Conservation (phyloP, 495 filamentous ascomycete species). For the Evernia prunastri region DNA sequence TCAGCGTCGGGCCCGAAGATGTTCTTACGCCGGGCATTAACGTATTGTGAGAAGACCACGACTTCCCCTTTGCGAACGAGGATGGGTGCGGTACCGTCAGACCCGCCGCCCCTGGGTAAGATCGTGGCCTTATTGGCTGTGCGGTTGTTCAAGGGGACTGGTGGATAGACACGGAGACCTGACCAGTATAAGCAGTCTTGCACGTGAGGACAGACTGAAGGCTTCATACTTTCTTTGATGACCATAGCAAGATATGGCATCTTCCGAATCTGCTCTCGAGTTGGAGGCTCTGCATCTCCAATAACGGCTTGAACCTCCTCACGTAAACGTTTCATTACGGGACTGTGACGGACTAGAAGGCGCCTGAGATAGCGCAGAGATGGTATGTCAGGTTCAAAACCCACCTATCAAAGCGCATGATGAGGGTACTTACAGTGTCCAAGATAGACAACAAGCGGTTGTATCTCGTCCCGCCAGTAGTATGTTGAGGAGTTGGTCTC, state of each 20-base stretch:
- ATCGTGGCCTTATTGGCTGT: constrained; percentile 60
- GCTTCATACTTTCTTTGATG: constrained; percentile 36
- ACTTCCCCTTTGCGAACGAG: constrained; percentile 51
- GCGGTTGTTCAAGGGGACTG: constrained; percentile 69
- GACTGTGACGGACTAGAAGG: constrained; percentile 30
- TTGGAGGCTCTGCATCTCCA: constrained; percentile 23
- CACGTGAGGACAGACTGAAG: constrained; percentile 3
- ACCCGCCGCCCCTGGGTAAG: constrained; percentile 65
- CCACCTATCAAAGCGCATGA: background rate
- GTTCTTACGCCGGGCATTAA: constrained; percentile 26
- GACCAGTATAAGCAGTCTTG: background rate
- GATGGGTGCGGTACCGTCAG: constrained; percentile 56
- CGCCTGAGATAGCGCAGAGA: constrained; percentile 15
- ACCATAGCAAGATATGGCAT: constrained; percentile 41
- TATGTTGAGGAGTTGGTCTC: constrained; percentile 52
- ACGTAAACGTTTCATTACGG: constrained; percentile 25
- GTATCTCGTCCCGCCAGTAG: constrained; percentile 59
- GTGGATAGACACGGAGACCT: constrained; percentile 59
- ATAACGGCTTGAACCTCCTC: constrained; percentile 30
- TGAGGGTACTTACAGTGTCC: constrained; percentile 30
- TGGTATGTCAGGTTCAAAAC: constrained; percentile 31
- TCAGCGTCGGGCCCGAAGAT: constrained; percentile 28
- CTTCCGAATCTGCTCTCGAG: constrained; percentile 33
- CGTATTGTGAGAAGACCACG: constrained; percentile 29
- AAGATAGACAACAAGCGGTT: constrained; percentile 43